These are phyloP conservation scores for Mucor piriformis DNA, from an alignment of 371 early-diverging fungal species.

Conservation along the genomic window DNA sequence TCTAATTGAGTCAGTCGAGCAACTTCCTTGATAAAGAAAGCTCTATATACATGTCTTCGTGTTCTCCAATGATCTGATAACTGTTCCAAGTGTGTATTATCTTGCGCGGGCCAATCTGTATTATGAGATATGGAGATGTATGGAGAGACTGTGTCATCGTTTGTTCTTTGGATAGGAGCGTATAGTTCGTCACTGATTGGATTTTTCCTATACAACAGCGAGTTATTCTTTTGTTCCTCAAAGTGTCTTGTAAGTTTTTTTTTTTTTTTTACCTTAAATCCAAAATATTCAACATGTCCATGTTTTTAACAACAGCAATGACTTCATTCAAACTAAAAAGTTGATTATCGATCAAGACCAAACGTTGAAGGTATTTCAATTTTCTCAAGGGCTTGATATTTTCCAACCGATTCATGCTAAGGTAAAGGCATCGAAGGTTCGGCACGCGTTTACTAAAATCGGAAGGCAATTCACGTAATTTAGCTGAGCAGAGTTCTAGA, in stretches of 20 bases:
- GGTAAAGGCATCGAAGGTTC: slow-evolving; percentile 48
- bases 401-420: slow-evolving; percentile 53
- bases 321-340: slow-evolving; percentile 44
- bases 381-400: slow-evolving; percentile 50
- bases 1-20: slow-evolving; percentile 49
- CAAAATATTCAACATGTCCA: slow-evolving; percentile 45
- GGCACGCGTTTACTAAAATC: slow-evolving; percentile 55
- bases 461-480: slow-evolving; percentile 48
- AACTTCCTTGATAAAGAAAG: slow-evolving; percentile 47
- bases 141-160: slow-evolving; percentile 22
- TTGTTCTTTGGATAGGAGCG: slow-evolving; percentile 16
- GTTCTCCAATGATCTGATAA: slow-evolving; percentile 46
- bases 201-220: too few species aligned
- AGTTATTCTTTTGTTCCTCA: too few species aligned
- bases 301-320: slow-evolving; percentile 34
- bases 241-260: slow-evolving; percentile 16
- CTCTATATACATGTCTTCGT: slow-evolving; percentile 49
- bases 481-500: slow-evolving; percentile 54
- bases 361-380: slow-evolving; percentile 43
- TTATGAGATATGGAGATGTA: slow-evolving; percentile 41
- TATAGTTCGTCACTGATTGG: slow-evolving; percentile 37
- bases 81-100: slow-evolving; percentile 33
- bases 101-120: slow-evolving; percentile 45
- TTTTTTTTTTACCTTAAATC: slow-evolving; percentile 47
- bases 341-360: slow-evolving; percentile 57